Evolutionary conservation across 2,329 filamentous ascomycete genomes (phyloP).

Genomic region (Trichoderma semiorbis): DNA sequence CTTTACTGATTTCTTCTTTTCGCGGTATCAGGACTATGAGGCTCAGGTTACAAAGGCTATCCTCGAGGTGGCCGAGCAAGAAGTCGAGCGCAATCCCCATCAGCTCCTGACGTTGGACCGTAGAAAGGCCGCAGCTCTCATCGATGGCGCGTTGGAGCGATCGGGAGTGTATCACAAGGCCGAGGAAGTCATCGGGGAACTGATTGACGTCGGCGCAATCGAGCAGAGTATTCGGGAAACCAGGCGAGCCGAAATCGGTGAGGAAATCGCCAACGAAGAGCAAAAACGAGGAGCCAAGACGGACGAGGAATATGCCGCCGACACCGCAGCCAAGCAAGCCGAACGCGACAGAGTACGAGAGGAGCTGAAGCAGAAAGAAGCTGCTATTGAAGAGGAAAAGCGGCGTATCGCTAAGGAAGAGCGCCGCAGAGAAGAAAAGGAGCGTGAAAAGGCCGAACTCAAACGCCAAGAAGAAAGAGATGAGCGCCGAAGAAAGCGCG

Average conservation of each 20-base stretch:
- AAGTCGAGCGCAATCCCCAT: conserved; percentile 71
- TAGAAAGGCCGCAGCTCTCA: conserved; percentile 68
- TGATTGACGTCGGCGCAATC: conserved; percentile 67
- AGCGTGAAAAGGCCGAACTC: conserved; percentile 47
- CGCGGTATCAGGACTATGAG: conserved; percentile 59
- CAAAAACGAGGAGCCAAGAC: conserved; percentile 63
- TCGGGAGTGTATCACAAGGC: conserved; percentile 72
- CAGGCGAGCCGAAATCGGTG: conserved; percentile 64
- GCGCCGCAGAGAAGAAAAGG: conserved; percentile 48
- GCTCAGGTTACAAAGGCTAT: conserved; percentile 63
- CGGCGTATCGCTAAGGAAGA: conserved; percentile 55
- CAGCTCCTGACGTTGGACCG: conserved; percentile 71
- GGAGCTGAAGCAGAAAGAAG: conserved; percentile 56
- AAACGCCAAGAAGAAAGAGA: conserved; percentile 51
- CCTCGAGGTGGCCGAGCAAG: conserved; percentile 65
- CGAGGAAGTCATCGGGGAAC: conserved; percentile 61
- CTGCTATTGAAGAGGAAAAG: conserved; percentile 60
- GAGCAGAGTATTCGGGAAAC: conserved; percentile 67
- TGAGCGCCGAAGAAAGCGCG: conserved; percentile 46
- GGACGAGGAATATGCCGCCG: conserved; percentile 68
- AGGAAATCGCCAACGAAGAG: conserved; percentile 65
- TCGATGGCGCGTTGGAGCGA: conserved; percentile 75
- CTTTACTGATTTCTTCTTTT: background rate
- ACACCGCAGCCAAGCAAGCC: conserved; percentile 57
- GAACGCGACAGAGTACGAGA: conserved; percentile 61